A percentile compares a stretch with the other conserved stretches of the same genome.
These are phyloP conservation scores for Lantana camara DNA, from an alignment of 257 asterid genomes.

Conservation along the genomic window DNA sequence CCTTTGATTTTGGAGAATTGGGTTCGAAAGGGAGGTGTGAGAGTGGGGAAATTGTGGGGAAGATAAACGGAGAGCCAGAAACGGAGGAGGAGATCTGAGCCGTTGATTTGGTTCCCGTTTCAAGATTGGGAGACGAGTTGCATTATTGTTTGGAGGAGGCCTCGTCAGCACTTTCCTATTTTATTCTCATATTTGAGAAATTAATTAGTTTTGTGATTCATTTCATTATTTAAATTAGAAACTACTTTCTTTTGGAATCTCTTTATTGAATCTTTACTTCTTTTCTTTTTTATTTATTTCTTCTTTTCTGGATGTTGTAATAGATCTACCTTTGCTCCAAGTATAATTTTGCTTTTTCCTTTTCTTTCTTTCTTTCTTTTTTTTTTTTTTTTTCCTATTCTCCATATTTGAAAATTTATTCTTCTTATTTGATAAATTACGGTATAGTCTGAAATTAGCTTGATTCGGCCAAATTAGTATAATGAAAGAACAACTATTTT, in stretches of 20 bases:
- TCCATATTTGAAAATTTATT: no score
- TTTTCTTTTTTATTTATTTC: background rate
- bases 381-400: no score
- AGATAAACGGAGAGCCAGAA: conserved; percentile 61
- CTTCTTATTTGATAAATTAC: no score
- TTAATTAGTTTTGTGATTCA: background rate
- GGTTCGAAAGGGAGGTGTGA: background rate
- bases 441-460: no score
- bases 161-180: conserved; percentile 40
- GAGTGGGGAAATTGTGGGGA: conserved; percentile 40
- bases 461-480: no score
- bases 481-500: no score
- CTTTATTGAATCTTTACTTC: conserved; percentile 2
- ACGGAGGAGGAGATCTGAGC: conserved; percentile 55
- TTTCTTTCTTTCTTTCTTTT: no score
- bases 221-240: background rate
- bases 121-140: conserved; percentile 29
- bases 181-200: conserved; percentile 18
- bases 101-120: conserved; percentile 44
- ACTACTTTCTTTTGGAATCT: conserved; percentile 26
- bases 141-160: conserved; percentile 43
- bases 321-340: background rate
- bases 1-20: background rate
- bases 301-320: background rate
- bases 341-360: conserved; percentile 1